Evolutionary conservation across 768 basidiomycete genomes (phyloP).

Genomic region (Leccinum rimulosum): DNA sequence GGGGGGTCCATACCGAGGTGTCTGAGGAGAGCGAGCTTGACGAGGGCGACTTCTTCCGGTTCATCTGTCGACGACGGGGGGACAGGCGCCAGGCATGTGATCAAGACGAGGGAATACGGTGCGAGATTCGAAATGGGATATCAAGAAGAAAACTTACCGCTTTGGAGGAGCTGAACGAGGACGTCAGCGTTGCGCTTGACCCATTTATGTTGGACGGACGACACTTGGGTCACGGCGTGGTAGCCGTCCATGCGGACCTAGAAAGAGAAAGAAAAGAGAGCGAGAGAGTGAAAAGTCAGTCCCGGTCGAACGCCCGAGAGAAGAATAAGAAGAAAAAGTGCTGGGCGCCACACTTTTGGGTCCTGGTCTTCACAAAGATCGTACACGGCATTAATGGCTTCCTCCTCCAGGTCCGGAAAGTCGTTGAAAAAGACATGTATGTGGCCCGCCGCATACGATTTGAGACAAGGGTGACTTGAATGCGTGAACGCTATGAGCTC

Average conservation of each 20-base stretch:
- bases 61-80: slow-evolving; percentile 47
- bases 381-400: slow-evolving; percentile 74
- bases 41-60: slow-evolving; percentile 58
- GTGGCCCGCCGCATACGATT: slow-evolving; percentile 55
- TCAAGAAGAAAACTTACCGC: slow-evolving; percentile 46
- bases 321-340: background rate
- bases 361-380: slow-evolving; percentile 74
- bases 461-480: slow-evolving; percentile 44
- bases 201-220: slow-evolving; percentile 50
- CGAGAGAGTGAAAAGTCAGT: slow-evolving; percentile 1
- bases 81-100: slow-evolving; percentile 18
- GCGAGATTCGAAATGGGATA: background rate
- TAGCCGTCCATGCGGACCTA: slow-evolving; percentile 75
- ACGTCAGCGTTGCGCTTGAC: slow-evolving; percentile 74
- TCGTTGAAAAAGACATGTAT: slow-evolving; percentile 60
- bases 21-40: slow-evolving; percentile 55
- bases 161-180: slow-evolving; percentile 70
- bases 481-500: slow-evolving; percentile 55
- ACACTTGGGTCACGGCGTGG: slow-evolving; percentile 52
- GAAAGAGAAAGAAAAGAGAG: background rate
- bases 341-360: slow-evolving; percentile 38
- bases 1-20: slow-evolving; percentile 64
- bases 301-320: slow-evolving; percentile 3
- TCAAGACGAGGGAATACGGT: slow-evolving; percentile 15
- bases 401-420: slow-evolving; percentile 71